phyloP scores from a whole-genome alignment of 2,329 filamentous ascomycete species.

The Thermothelomyces thermophilus region DNA sequence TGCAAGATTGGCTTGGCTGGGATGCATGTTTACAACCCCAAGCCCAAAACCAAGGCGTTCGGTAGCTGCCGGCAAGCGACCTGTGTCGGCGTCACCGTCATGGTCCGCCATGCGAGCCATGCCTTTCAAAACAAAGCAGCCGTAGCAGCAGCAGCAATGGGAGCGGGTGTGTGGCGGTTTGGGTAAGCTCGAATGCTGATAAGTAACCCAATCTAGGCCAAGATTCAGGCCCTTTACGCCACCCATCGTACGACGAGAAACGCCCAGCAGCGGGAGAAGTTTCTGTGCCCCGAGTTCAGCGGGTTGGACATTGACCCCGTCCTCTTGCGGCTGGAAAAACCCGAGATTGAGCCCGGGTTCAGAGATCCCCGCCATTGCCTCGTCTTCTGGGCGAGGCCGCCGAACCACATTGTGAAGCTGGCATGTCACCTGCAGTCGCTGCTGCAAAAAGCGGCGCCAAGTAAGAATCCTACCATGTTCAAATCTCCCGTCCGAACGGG shows the following conservation, averaged over 20 bases:
- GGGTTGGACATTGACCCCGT: slow-evolving; percentile 72
- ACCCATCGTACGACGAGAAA: slow-evolving; percentile 71
- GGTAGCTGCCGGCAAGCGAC: too few species aligned
- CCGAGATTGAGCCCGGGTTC: slow-evolving; percentile 59
- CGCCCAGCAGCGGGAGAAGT: slow-evolving; percentile 64
- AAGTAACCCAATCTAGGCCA: slow-evolving; percentile 37
- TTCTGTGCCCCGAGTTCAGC: slow-evolving; percentile 60
- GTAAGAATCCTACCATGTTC: slow-evolving; percentile 42
- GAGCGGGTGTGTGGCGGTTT: background rate
- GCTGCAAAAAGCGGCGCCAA: slow-evolving; percentile 57
- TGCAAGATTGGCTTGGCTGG: too few species aligned
- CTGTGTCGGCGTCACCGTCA: too few species aligned
- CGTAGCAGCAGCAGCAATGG: too few species aligned
- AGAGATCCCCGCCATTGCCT: slow-evolving; percentile 73
- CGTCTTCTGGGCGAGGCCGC: slow-evolving; percentile 82
- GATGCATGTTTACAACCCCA: too few species aligned
- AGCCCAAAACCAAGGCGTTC: too few species aligned
- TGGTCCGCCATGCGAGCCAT: too few species aligned
- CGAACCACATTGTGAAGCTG: slow-evolving; percentile 61
- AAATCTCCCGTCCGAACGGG: background rate
- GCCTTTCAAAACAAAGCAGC: too few species aligned
- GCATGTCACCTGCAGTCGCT: slow-evolving; percentile 62
- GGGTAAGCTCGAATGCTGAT: slow-evolving; percentile 1
- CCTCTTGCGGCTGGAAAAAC: slow-evolving; percentile 61
- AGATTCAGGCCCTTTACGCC: slow-evolving; percentile 67